These are phyloP conservation scores for Penicillium sp. DNA, from an alignment of 2,329 filamentous ascomycete genomes.

Conservation along the genomic window DNA sequence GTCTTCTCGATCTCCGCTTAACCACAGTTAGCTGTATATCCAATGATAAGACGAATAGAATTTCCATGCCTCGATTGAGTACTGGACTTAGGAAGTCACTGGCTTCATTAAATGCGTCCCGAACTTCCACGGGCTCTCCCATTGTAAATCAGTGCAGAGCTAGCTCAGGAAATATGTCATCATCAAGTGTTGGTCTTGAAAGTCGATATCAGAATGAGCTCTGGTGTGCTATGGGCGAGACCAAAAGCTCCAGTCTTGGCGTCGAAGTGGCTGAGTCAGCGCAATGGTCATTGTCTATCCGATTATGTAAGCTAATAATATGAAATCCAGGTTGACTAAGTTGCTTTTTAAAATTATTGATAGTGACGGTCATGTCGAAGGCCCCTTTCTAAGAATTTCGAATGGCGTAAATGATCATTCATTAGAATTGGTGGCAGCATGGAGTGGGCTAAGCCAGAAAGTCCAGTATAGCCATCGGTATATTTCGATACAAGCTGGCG, in stretches of 20 bases:
- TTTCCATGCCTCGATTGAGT: conserved; percentile 42
- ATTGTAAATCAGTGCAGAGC: conserved; percentile 20
- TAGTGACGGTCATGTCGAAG: too few species aligned
- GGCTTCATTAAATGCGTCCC: conserved; percentile 35
- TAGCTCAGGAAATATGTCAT: background rate
- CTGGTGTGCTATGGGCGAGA: background rate
- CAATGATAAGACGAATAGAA: conserved; percentile 4
- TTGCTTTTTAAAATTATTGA: background rate
- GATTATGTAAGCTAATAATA: background rate
- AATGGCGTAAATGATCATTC: background rate
- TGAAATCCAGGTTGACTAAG: background rate
- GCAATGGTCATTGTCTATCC: background rate
- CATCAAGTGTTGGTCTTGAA: background rate
- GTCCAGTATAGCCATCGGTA: background rate
- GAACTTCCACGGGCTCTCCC: conserved; percentile 25
- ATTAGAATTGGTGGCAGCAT: background rate
- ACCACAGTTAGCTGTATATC: conserved; percentile 28
- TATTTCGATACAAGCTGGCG: background rate
- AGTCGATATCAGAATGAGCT: conserved; percentile 4
- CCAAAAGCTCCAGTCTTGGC: conserved; percentile 1
- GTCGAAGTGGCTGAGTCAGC: background rate
- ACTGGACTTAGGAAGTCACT: conserved; percentile 39
- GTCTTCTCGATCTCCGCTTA: conserved; percentile 41
- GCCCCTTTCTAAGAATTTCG: accelerated
- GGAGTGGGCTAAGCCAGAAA: background rate